Conservation (phyloP, 164 flowering plant genomes). For the Magnolia officinalis region DNA sequence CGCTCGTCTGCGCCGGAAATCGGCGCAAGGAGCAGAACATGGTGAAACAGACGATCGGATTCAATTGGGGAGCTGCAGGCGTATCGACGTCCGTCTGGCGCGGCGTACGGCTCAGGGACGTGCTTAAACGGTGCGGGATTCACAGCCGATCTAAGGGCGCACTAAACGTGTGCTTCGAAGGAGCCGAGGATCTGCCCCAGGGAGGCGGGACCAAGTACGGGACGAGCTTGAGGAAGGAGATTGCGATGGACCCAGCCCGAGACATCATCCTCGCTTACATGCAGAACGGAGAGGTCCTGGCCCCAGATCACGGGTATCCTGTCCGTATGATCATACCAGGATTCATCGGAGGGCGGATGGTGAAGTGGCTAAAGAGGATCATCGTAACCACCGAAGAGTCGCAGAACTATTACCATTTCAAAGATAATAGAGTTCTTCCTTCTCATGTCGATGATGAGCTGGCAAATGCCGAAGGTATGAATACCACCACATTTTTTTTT, state of each 20-base stretch:
- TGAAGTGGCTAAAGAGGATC: slow-evolving; percentile 85
- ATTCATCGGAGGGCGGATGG: slow-evolving; percentile 95
- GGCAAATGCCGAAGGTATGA: slow-evolving; percentile 81
- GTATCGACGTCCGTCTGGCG: slow-evolving; percentile 90
- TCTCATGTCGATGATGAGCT: slow-evolving; percentile 92
- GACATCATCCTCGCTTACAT: slow-evolving; percentile 84
- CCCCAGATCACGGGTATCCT: slow-evolving; percentile 93
- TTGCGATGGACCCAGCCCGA: slow-evolving; percentile 78
- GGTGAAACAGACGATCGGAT: slow-evolving; percentile 81
- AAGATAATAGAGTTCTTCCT: slow-evolving; percentile 83
- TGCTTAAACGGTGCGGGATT: slow-evolving; percentile 72
- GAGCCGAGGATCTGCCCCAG: slow-evolving; percentile 90
- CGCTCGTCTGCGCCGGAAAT: slow-evolving; percentile 95
- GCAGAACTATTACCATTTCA: slow-evolving; percentile 67
- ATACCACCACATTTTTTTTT: not conserved
- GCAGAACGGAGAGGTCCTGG: slow-evolving; percentile 80
- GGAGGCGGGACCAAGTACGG: slow-evolving; percentile 98
- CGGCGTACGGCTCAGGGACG: slow-evolving; percentile 58
- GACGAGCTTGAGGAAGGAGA: slow-evolving; percentile 59
- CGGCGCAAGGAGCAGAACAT: slow-evolving; percentile 92
- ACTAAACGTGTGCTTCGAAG: slow-evolving; percentile 83
- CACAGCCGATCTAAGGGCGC: slow-evolving; percentile 49
- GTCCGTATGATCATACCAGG: slow-evolving; percentile 90
- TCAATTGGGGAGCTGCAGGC: slow-evolving; percentile 94
- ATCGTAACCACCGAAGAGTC: slow-evolving; percentile 68